A percentile compares a stretch with the other conserved stretches of the same genome.
Evolutionary conservation across 768 basidiomycete species (phyloP).

Genomic region (Suillus weaverae): DNA sequence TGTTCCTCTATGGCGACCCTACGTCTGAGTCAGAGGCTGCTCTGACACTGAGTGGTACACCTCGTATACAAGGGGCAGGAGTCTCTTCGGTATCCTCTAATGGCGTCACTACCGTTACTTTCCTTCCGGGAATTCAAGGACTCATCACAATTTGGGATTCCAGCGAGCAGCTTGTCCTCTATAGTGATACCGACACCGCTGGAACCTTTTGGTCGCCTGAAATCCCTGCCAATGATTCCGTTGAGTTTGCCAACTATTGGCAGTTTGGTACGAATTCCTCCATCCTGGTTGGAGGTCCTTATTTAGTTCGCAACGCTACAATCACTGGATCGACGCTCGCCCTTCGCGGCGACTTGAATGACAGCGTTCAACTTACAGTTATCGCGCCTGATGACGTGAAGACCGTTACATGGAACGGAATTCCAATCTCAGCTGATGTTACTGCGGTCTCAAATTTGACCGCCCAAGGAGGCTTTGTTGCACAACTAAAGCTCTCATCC

Average conservation of each 20-base stretch:
- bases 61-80: constrained; percentile 33
- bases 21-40: constrained; percentile 56
- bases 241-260: constrained; percentile 63
- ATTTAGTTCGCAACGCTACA: constrained; percentile 58
- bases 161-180: constrained; percentile 64
- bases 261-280: constrained; percentile 70
- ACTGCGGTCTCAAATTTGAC: constrained; percentile 31
- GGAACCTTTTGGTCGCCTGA: constrained; percentile 78
- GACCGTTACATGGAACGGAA: constrained; percentile 74
- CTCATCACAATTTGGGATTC: constrained; percentile 68
- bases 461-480: constrained; percentile 48
- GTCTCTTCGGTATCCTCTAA: constrained; percentile 27
- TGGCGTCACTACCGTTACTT: constrained; percentile 45
- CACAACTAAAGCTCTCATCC: constrained; percentile 38
- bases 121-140: constrained; percentile 58
- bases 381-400: constrained; percentile 56
- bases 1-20: constrained; percentile 61
- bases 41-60: constrained; percentile 47
- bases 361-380: constrained; percentile 56
- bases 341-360: constrained; percentile 69
- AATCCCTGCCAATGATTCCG: constrained; percentile 40
- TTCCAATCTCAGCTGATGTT: constrained; percentile 37
- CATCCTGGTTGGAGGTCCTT: constrained; percentile 64
- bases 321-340: constrained; percentile 51
- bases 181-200: constrained; percentile 63